A percentile compares a stretch with the other conserved stretches of the same genome.
phyloP scores from a whole-genome alignment of 495 filamentous ascomycete genomes.

The Bryoglossum gracile region DNA sequence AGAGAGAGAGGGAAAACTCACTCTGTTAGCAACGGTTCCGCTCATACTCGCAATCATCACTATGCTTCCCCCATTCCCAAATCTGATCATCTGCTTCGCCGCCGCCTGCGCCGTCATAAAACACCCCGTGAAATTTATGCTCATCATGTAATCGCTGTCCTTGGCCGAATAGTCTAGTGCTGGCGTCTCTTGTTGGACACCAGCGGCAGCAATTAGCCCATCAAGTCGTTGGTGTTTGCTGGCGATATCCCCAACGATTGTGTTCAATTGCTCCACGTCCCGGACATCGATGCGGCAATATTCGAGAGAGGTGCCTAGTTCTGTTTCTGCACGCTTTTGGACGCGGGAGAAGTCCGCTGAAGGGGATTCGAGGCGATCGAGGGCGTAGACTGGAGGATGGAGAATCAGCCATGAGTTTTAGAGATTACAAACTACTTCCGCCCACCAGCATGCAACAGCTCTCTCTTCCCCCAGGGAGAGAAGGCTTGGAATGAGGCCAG shows the following conservation, averaged over 20 bases:
- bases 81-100: slow-evolving; percentile 65
- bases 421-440: no score
- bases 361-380: slow-evolving; percentile 43
- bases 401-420: no score
- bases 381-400: slow-evolving; percentile 42
- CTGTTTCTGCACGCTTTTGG: slow-evolving; percentile 53
- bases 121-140: slow-evolving; percentile 67
- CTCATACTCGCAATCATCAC: slow-evolving; percentile 75
- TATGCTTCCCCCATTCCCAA: slow-evolving; percentile 52
- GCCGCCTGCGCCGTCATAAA: slow-evolving; percentile 75
- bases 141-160: slow-evolving; percentile 55
- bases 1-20: slow-evolving; percentile 28
- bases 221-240: slow-evolving; percentile 66
- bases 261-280: slow-evolving; percentile 61
- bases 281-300: slow-evolving; percentile 85
- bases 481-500: background rate
- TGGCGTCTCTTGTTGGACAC: slow-evolving; percentile 65
- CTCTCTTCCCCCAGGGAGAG: background rate
- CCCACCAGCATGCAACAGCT: no score
- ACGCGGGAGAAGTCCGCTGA: slow-evolving; percentile 45
- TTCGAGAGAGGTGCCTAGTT: slow-evolving; percentile 60
- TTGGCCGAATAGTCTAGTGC: slow-evolving; percentile 60
- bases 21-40: slow-evolving; percentile 68
- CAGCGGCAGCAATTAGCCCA: slow-evolving; percentile 75
- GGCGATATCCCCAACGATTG: slow-evolving; percentile 60